Evolutionary conservation across 306 rosid species (phyloP).

Genomic region (Prunus fruticosa): DNA sequence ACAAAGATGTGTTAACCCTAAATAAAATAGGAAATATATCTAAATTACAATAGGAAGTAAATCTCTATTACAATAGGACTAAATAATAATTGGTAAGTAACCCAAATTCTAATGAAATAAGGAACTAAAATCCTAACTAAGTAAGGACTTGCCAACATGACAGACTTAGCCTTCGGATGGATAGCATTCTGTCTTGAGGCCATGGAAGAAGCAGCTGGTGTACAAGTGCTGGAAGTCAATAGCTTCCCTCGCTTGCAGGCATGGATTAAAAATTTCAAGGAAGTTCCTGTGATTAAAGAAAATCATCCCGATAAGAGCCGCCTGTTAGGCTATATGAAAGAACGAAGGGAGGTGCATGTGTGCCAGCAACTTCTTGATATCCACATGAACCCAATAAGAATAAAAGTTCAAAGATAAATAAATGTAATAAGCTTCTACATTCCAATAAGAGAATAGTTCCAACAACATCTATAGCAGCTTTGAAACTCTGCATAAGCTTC

Average conservation of each 20-base stretch:
- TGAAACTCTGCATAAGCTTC: constrained; percentile 10
- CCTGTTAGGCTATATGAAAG: constrained; percentile 7
- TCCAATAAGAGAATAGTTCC: neutral
- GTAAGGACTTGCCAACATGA: no score
- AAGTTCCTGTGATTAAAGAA: constrained; percentile 4
- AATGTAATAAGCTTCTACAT: neutral
- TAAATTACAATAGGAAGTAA: no score
- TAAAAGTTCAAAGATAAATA: neutral
- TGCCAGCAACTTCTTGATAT: neutral
- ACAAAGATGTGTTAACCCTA: no score
- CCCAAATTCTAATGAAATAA: no score
- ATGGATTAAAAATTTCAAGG: constrained; percentile 13
- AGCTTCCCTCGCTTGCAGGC: constrained; percentile 1
- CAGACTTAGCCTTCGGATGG: constrained; percentile 2
- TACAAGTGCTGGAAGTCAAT: constrained; percentile 1
- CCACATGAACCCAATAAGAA: neutral
- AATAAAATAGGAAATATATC: no score
- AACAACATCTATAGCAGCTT: neutral
- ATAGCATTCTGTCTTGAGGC: constrained; percentile 6
- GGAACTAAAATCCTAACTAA: no score
- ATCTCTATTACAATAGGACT: no score
- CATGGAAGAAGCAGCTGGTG: constrained; percentile 14
- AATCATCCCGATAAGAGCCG: constrained; percentile 10
- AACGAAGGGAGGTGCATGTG: neutral
- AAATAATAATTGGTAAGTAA: no score